Evolutionary conservation across 257 asterid species (phyloP), one percentile per base, ranked within the genome.

Genomic region (Solanum raphanifolium): DNA sequence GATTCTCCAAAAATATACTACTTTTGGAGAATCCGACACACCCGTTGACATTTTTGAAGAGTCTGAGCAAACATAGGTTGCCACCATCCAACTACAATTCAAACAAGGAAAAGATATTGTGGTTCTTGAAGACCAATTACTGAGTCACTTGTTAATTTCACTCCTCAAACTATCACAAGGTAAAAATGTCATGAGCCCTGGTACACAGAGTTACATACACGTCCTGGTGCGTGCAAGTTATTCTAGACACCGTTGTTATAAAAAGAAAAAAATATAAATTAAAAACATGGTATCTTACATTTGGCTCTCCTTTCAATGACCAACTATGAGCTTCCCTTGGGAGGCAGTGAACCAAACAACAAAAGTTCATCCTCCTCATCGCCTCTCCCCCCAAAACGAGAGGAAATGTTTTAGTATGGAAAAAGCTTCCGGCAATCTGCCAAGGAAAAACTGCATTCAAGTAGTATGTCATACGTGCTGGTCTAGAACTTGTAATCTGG

Each of bases 401-500:
- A 39, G 48, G 62, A 55, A 1, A 39, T 25, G 31, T 23, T 13
- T 13, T 3, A 21, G 84, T n/a, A 12, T 12, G 15, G 20, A 15
- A 16, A 9, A 9, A 65, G 12, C 11, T 27, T 21, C 4, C 18
- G 55, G 39, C 85, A 46, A 46, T 16, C 85, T 46, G 68, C 25
- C 85, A 1, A 79, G 46, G 85, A 21, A 29, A 81, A 46, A 81
- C 68, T 48, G 25, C 65, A 81, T 16, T 5, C 18, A 3, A 29
- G 38, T 27, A 29, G 2, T 2, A 16, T 4, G 20, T 4, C 39
- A 35, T 72, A 62, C 39, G 27, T 32, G 85, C 78, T 65, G n/a
- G 82, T 81, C 91, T 94, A 93, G 41, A 91, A 89, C 87, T 95
- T 95, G 79, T 91, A 36, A 87, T 90, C 95, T 7, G 93, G 92